Evolutionary conservation across 306 rosid genomes (phyloP), one percentile per base, ranked within the genome.

Genomic region (Pyrus communis): DNA sequence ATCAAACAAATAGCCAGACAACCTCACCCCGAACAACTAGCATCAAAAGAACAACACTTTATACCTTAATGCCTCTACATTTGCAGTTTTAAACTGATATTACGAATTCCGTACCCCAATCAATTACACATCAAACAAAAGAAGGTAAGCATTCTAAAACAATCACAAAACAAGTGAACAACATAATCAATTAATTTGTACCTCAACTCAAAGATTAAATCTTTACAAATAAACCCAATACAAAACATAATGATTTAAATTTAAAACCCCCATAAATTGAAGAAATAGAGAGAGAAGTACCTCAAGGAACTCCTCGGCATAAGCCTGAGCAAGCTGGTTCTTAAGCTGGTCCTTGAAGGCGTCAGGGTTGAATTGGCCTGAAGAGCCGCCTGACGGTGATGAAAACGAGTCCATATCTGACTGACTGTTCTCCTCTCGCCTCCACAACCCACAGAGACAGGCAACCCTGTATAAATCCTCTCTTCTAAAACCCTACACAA

Each of bases 271-370:
- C 42, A 60, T 35, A 38, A 35, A 31, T 6, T 22, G 19, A 59
- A 55, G 27, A 66, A n/a, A 4, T 19, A 72, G 68, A 25, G 58
- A 73, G 28, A 74, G 65, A n/a, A 30, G 45, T 46, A 96, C 99
- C 97, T 96, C 99, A 4, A 96, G 92, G 77, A 96, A 92, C 86
- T 96, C 96, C 80, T 92, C 96, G 67, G 96, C 96, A 74, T 92
- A 92, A 45, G 96, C 98, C 88, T 91, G 85, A 55, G 99, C 99
- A 18, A 96, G 93, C 72, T 92, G 93, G 67, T 74, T 86, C 87
- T 96, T 87, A 84, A 92, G 83, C 86, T 96, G 96, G 58, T 86
- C 89, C 82, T 86, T 86, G 81, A 96, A 88, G 60, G 79, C 91
- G 18, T 83, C 83, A 0, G 97, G 15, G 5, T 89, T 86, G 69